Evolutionary conservation across 2,329 filamentous ascomycete genomes (phyloP), one percentile per base, ranked within the genome.

Genomic region (Beauveria pseudobassiana): DNA sequence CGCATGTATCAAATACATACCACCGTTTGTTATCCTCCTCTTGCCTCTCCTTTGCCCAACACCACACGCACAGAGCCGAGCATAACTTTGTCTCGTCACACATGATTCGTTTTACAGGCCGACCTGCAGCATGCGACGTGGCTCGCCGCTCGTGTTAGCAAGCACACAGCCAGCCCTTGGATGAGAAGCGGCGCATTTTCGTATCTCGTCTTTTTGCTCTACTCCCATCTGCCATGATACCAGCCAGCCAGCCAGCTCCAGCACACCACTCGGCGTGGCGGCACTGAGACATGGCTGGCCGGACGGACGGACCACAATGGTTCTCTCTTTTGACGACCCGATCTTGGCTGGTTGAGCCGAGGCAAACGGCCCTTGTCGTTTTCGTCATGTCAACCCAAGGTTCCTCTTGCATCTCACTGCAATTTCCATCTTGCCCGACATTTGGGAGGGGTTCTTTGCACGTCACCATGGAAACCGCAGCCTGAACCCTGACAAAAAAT

Each of bases 91-190:
- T 60, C 34, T 48, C 58, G 50, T 46, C 38, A 20, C 43, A 51
- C 56, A 49, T 48, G 20, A 51, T 46, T 51, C 43, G 30, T 38
- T 6, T 5, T 38, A 50, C 52, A 28, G 40, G 22, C 28, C 34
- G 34, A 38, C 34, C 34, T 22, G 48, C 26, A 30, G 46, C 50
- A 61, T 53, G 59, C 59, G 24, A 61, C 59, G 59, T 61, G 59
- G 59, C 59, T 59, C 34, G 34, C 34, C 34, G 5, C 34, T 38
- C 34, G 12, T 38, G 34, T 38, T 6, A 38, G 34, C 34, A 38
- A 38, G 12, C 34, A 38, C 12, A 38, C 12, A 38, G 12, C 46
- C 45, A 16, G 40, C 46, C 12, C 30, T 34, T 12, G 45, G 24
- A 14, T 40, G 30, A 58, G 9, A 10, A 38, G 40, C 26, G 30